Conservation (phyloP, 805 yeast species). For the Candida xyloterini region DNA sequence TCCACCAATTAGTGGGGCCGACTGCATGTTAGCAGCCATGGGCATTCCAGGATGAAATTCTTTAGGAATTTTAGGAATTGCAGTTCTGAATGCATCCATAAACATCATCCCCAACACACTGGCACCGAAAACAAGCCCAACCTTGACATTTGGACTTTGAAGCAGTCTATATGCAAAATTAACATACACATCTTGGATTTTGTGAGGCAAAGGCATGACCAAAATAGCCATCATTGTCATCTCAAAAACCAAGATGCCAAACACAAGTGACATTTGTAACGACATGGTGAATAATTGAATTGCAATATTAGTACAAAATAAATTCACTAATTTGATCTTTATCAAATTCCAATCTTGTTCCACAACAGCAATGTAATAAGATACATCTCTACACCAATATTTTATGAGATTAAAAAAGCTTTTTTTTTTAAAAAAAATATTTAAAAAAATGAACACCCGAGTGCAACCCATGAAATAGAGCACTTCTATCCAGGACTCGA, state of each 20-base stretch:
- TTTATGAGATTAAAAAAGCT: neutral
- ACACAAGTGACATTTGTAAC: constrained; percentile 33
- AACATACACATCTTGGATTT: constrained; percentile 38
- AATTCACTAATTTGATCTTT: neutral
- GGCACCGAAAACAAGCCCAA: constrained; percentile 40
- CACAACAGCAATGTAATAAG: neutral
- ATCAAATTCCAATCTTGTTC: constrained; percentile 1
- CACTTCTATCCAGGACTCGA: constrained; percentile 1
- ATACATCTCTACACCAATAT: constrained; percentile 2
- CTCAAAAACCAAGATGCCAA: constrained; percentile 42
- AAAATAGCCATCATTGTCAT: constrained; percentile 41
- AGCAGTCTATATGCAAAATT: constrained; percentile 30
- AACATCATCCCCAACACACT: constrained; percentile 43
- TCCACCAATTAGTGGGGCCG: constrained; percentile 11
- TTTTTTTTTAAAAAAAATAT: neutral
- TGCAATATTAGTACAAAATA: neutral
- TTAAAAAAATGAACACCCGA: constrained; percentile 6
- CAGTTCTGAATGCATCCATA: constrained; percentile 39
- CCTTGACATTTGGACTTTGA: constrained; percentile 37
- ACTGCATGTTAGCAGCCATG: constrained; percentile 1
- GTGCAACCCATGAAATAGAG: constrained; percentile 1
- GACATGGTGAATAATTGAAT: constrained; percentile 22
- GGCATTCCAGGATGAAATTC: constrained; percentile 6
- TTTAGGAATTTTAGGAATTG: constrained; percentile 19
- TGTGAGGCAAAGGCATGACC: constrained; percentile 49